phyloP scores from a whole-genome alignment of 2,329 filamentous ascomycete species.

The Sarocladium strictum region DNA sequence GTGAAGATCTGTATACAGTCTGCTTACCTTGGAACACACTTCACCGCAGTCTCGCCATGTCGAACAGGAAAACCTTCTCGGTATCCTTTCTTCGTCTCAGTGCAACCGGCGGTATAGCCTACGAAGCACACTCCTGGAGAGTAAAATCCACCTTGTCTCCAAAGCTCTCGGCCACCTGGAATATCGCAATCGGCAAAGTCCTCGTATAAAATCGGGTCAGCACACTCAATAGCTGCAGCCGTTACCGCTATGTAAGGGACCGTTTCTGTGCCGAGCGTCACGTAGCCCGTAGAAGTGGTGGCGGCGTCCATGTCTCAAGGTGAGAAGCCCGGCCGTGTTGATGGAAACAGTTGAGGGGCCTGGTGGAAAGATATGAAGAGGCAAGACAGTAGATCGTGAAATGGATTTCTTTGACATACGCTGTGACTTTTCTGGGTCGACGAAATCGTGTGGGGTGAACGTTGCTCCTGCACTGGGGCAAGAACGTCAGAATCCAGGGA shows the following conservation, averaged over 20 bases:
- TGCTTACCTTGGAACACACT: slow-evolving; percentile 21
- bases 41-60: slow-evolving; percentile 20
- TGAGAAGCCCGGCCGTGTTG: background rate
- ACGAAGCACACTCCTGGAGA: slow-evolving; percentile 24
- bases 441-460: too few relatives aligned
- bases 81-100: slow-evolving; percentile 14
- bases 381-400: too few relatives aligned
- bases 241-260: slow-evolving; percentile 20
- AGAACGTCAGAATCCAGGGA: too few relatives aligned
- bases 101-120: slow-evolving; percentile 21
- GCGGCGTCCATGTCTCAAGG: background rate
- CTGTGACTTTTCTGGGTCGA: too few relatives aligned
- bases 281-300: background rate
- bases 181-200: slow-evolving; percentile 18
- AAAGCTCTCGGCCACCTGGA: slow-evolving; percentile 18
- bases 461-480: too few relatives aligned
- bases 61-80: slow-evolving; percentile 16
- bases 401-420: too few relatives aligned
- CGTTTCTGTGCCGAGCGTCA: background rate
- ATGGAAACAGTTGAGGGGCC: too few relatives aligned
- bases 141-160: slow-evolving; percentile 21
- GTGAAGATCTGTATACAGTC: background rate
- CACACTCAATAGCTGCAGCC: slow-evolving; percentile 15
- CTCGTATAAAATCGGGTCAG: slow-evolving; percentile 15
- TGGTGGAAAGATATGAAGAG: too few relatives aligned